Evolutionary conservation across 2,329 filamentous ascomycete genomes (phyloP), one percentile per base, ranked within the genome.

Genomic region (Bipolaris bicolor): DNA sequence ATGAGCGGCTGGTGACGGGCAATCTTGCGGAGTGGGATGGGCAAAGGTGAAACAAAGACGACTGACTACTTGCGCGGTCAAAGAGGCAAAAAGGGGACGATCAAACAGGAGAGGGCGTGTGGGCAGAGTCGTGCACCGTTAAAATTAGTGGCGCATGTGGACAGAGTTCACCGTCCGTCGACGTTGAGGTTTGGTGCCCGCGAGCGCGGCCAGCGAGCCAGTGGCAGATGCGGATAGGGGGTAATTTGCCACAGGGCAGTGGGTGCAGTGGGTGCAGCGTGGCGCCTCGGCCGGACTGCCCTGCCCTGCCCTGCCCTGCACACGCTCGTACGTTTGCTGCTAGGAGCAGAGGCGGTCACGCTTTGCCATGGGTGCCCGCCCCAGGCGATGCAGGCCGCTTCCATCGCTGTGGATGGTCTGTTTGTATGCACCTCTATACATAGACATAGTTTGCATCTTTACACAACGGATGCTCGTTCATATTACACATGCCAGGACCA

Each of bases 101-200:
- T 64, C 62, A 62, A 62, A 64, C 60, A 60, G 62, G 60, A 62
- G 56, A 45, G 39, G n/a, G 9, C 10, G 20, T 20, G 18, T 5
- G 20, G 45, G 20, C 43, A 45, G 16, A 45, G 24, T 16, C 33
- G 13, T 15, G 40, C 29, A 29, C 39, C 36, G 43, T 39, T 49
- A 49, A 49, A 47, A 43, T 55, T 54, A 39, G 41, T 48, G 45
- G 41, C 47, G 46, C 41, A 16, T 45, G 46, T 40, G 7, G 43
- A 44, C 34, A 31, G 34, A 56, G 41, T 55, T 49, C 33, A 47
- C 47, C 48, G 53, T 31, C 47, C 48, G 53, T 31, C 39, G 55
- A 55, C 61, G 53, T 60, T 55, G 45, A 47, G 34, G 49, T 54
- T 41, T 29, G 39, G 48, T 26, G 49, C 49, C 43, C 43, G 43